Evolutionary conservation across 345 rosid genomes (phyloP), one percentile per base, ranked within the genome.

Genomic region (Toxicodendron radicans): DNA sequence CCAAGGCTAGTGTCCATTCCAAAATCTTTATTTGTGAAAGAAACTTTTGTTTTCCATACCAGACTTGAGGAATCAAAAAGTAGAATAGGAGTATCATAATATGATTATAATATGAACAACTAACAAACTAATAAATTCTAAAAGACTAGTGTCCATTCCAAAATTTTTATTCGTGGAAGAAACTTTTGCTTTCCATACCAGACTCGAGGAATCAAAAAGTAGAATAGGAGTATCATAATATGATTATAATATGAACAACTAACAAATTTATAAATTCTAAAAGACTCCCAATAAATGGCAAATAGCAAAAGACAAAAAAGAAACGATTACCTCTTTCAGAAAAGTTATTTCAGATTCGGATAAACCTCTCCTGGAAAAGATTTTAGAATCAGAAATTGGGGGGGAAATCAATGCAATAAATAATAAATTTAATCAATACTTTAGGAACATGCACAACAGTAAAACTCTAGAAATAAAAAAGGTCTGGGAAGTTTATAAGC

Each of bases 361-460:
- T 75, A 95, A 89, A 59, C 99, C 97, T 84, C 97, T 88, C 95
- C 98, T 92, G 89, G 84, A 84, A 81, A 83, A 70, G 30, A 57
- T 49, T 63, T 54, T 27, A 46, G 58, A 57, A 79, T 41, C 58
- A 73, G 21, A 61, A 33, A 72, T 57, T 66, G 51, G 58, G 10
- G 10, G n/a, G 43, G 54, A 64, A 69, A 63, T 13, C 48, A 54
- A 68, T 24, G 10, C 54, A 76, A 52, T 16, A 58, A 16, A 71
- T 23, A 70, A 70, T 24, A 73, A n/a, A 21, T 52, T 30, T 2
- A 20, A 78, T 24, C 51, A 48, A 59, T 6, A 58, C 14, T 7
- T 24, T 12, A 23, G 32, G 30, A 71, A 71, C 33, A 10, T 43
- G 45, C 33, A 71, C 32, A 41, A 27, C 58, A 58, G 11, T 59